A percentile compares a stretch with the other conserved stretches of the same genome.
phyloP scores from a whole-genome alignment of 352 stramenopile species.

The Globisporangium viniferum region DNA sequence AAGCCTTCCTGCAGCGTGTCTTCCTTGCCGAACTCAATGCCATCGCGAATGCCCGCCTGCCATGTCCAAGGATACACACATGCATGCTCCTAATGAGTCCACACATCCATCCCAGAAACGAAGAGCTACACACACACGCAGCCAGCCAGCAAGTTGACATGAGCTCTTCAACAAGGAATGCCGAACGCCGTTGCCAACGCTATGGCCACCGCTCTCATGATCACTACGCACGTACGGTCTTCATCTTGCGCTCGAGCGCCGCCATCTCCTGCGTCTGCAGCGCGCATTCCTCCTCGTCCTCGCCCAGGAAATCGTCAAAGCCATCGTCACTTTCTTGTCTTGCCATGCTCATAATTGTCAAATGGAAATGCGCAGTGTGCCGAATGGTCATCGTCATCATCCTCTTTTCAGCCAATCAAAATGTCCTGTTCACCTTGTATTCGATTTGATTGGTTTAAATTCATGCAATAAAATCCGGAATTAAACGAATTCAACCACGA shows the following conservation, averaged over 20 bases:
- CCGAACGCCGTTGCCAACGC: not conserved
- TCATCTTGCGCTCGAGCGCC: conserved; percentile 55
- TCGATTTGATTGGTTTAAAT: not conserved
- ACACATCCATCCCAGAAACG: not conserved
- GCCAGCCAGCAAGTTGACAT: conserved; percentile 4
- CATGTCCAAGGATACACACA: not conserved
- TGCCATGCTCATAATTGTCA: not conserved
- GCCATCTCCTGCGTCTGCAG: conserved; percentile 48
- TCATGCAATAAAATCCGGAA: not conserved
- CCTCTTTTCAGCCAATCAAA: conserved; percentile 5
- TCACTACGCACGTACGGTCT: conserved; percentile 36
- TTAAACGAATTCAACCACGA: not conserved
- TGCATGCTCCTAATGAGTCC: not conserved
- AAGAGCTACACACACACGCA: not conserved
- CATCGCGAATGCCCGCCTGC: conserved; percentile 64
- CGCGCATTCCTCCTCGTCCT: conserved; percentile 46
- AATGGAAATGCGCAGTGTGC: not conserved
- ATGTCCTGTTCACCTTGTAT: too few relatives aligned
- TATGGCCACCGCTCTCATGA: not conserved
- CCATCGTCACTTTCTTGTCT: not conserved
- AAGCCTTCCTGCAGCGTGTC: conserved; percentile 70
- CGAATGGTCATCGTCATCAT: not conserved
- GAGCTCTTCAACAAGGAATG: not conserved
- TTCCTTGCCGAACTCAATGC: conserved; percentile 69
- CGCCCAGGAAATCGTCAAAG: conserved; percentile 46